Base-by-base conservation (phyloP, 371 early-diverging fungal species). In the Mycotypha africana region DNA sequence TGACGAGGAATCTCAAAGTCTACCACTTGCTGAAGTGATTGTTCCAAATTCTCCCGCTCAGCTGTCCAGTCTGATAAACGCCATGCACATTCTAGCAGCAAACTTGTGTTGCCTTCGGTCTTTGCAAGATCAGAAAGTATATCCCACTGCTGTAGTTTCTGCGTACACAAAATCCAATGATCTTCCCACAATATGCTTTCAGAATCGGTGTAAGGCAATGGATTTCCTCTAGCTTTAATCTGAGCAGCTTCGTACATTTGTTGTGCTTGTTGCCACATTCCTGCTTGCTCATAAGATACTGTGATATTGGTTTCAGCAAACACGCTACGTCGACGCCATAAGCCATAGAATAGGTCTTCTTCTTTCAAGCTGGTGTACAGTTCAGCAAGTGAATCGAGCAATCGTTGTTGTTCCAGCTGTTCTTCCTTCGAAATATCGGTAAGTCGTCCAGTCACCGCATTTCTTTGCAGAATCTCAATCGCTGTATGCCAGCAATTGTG, bases 141-240 rank as follows among this genome's bases (percentile, higher is more conserved):
- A 51, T 99, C 99, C 99, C 99, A 99, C 58, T 95, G 96, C 68
- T 99, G 99, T 28, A 99, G 67, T 41, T 89, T 83, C 56, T 94
- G 81, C 0, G 98, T 88, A 49, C 95, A 92, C 14, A 67, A 62
- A 17, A 98, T 82, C 92, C 99, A 99, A 53, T 93, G 93, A 38
- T 95, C 89, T 67, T 99, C 97, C 98, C 99, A 99, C 6, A 98
- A 64, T 40, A 81, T 80, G 56, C 95, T 98, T 60, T 99, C 99
- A 1, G 93, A 80, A 62, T 99, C 98, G n/a, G 90, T 84, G 57
- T 95, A 95, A 2, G 93, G 89, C 37, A 95, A 60, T 2, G 82
- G 79, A 0, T 93, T 92, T 3, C 85, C 86, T 6, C 94, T 74
- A 1, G 95, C 96, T 62, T 94, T 95, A 46, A 76, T 79, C 50